Evolutionary conservation across 768 basidiomycete species (phyloP), one percentile per base, ranked within the genome.

Genomic region (Holtermanniella nyarrowii): DNA sequence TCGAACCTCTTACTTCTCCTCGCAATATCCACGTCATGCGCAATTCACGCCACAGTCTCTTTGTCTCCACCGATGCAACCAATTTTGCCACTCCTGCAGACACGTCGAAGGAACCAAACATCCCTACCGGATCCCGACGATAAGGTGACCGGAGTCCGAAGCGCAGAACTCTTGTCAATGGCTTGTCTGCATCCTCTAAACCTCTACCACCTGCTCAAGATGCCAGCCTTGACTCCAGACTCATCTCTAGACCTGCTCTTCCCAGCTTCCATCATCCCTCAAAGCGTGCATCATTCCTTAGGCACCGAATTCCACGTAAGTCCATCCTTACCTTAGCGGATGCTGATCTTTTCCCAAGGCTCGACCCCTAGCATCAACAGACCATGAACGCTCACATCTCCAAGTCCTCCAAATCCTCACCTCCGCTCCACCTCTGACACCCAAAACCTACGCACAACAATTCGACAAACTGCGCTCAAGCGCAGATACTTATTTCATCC

Each of bases 361-460:
- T 21, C 88, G 95, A 45, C 95, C 95, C 0, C 77, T 99, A 18
- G 81, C 88, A 0, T 81, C 82, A 21, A 82, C 84, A 4, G 95
- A 99, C 76, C 80, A 89, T 73, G 63, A 65, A 4, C 81, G 88
- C 26, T 83, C 83, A 3, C 89, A 96, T 71, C 81, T 97, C 58
- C 68, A 78, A n/a, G 80, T 95, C 22, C 83, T 97, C 60, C 50
- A 75, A 12, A 79, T 84, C 24, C 79, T 90, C 37, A 80, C 89
- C 11, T 75, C 80, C 45, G 80, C 81, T 18, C 79, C 83, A 3
- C 81, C 82, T 69, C 77, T 80, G 7, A 79, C 86, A 23, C 76
- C 80, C 37, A 72, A 73, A 0, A 79, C 83, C 1, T 96, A 88
- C 81, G 67, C 74, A 18, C 73, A 78, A 13, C 83, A 84, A 42